Conservation (phyloP, 73 alveolate species). For the Urostyla sp. region DNA sequence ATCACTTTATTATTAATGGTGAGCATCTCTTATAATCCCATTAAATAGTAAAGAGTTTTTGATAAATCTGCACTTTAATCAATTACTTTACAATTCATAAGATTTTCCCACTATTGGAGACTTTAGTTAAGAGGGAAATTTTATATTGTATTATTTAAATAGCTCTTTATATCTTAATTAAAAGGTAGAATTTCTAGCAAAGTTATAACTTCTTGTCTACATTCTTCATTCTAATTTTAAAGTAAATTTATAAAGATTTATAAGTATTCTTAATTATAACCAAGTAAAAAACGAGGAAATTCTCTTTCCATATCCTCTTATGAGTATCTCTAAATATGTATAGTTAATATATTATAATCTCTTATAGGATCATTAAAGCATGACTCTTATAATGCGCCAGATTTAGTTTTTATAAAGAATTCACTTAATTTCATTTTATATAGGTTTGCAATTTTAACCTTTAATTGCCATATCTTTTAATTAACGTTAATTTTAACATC, state of each 20-base stretch:
- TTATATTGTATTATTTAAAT: background rate
- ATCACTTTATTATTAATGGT: background rate
- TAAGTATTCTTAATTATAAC: constrained; percentile 24
- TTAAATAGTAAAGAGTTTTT: constrained; percentile 22
- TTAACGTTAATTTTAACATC: background rate
- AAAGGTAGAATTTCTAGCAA: constrained; percentile 50
- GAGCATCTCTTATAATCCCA: constrained; percentile 36
- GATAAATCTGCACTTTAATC: background rate
- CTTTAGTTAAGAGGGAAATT: background rate
- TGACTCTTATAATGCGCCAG: constrained; percentile 45
- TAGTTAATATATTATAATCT: constrained; percentile 33
- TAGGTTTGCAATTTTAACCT: constrained; percentile 55
- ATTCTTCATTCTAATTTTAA: constrained; percentile 5
- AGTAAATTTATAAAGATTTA: constrained; percentile 15
- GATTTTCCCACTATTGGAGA: background rate
- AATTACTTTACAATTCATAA: background rate
- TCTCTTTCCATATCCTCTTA: constrained; percentile 55
- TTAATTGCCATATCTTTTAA: constrained; percentile 49
- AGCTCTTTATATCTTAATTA: background rate
- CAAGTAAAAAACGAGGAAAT: constrained; percentile 58
- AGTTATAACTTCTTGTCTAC: constrained; percentile 17
- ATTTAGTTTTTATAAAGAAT: constrained; percentile 42
- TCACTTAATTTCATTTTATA: constrained; percentile 55
- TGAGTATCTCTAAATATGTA: constrained; percentile 31
- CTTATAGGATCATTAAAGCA: constrained; percentile 36